phyloP scores from a whole-genome alignment of 805 yeast species.

The Hanseniaspora lindneri region DNA sequence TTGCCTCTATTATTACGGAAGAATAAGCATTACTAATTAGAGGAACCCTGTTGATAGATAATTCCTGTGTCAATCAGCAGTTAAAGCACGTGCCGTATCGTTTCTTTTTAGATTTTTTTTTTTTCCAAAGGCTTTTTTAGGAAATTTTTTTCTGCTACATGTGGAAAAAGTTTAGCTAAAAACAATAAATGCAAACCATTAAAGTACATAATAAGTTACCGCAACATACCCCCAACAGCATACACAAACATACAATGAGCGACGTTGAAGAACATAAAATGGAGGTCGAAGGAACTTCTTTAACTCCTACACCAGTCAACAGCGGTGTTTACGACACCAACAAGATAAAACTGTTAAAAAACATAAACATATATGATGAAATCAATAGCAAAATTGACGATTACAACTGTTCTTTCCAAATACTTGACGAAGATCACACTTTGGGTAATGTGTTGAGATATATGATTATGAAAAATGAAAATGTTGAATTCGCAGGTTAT shows the following conservation, averaged over 20 bases:
- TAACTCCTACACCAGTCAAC: constrained; percentile 19
- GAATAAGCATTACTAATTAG: no score
- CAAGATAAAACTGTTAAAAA: constrained; percentile 50
- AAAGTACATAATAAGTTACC: background rate
- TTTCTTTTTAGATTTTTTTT: no score
- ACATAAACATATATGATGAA: constrained; percentile 88
- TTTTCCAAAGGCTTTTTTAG: no score
- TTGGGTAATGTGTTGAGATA: constrained; percentile 88
- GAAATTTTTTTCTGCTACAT: no score
- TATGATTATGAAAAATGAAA: constrained; percentile 93
- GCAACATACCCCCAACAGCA: background rate
- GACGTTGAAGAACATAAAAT: constrained; percentile 19
- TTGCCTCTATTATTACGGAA: no score
- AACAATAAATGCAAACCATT: no score
- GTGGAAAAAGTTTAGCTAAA: no score
- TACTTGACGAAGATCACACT: constrained; percentile 89
- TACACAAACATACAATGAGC: constrained; percentile 15
- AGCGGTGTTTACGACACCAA: constrained; percentile 39
- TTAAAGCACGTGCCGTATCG: no score
- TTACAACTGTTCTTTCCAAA: constrained; percentile 60
- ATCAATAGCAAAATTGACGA: constrained; percentile 43
- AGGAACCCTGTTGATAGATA: no score
- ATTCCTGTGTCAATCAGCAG: no score
- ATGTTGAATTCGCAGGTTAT: constrained; percentile 96
- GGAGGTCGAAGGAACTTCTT: constrained; percentile 19